Conservation (phyloP, 2,329 filamentous ascomycete genomes). For the Xylariales sp. region DNA sequence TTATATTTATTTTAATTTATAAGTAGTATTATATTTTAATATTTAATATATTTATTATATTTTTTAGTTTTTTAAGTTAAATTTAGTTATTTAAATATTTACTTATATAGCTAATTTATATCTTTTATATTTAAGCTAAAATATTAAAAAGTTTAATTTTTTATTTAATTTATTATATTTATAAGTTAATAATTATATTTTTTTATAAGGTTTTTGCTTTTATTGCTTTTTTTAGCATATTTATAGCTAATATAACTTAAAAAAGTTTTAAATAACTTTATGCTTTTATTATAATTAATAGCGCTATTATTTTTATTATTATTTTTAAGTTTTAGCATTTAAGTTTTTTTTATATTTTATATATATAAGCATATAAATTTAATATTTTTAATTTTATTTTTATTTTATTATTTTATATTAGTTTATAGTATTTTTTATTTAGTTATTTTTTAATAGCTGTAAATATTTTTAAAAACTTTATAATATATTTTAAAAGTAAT, state of each 20-base stretch:
- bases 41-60: slow-evolving; percentile 3
- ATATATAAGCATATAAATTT: background rate
- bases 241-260: too few relatives aligned
- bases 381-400: background rate
- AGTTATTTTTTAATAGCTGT: slow-evolving; percentile 1
- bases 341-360: background rate
- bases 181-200: slow-evolving; percentile 3
- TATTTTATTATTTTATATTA: slow-evolving; percentile 6
- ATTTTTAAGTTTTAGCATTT: background rate
- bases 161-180: slow-evolving; percentile 8
- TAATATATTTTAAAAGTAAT: slow-evolving; percentile 6
- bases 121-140: background rate
- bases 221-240: background rate
- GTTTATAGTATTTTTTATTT: slow-evolving; percentile 1
- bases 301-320: too few relatives aligned
- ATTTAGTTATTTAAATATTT: slow-evolving; percentile 1
- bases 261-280: too few relatives aligned
- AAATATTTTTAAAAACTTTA: slow-evolving; percentile 10
- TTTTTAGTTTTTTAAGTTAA: slow-evolving; percentile 2
- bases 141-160: slow-evolving; percentile 6
- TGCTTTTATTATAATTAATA: too few relatives aligned
- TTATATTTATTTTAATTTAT: background rate
- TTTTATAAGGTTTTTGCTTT: slow-evolving; percentile 5
- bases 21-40: slow-evolving; percentile 2
- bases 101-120: background rate